phyloP scores from a whole-genome alignment of 2,329 filamentous ascomycete genomes.

The Beauveria rudraprayagi region DNA sequence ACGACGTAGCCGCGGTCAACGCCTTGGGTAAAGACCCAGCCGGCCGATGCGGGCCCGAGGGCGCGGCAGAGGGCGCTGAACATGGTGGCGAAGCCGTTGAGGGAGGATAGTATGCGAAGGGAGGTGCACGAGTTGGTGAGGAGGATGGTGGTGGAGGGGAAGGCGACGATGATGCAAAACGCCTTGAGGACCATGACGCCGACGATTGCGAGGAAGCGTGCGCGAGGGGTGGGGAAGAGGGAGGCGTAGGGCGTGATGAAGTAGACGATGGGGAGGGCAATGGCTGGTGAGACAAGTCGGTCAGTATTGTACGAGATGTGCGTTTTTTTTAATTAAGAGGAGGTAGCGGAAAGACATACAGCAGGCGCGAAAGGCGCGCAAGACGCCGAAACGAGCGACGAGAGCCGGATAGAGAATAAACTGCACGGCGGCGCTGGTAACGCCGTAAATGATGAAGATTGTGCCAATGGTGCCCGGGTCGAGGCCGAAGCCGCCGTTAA shows the following conservation, averaged over 20 bases:
- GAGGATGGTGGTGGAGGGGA: constrained; percentile 83
- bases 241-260: constrained; percentile 74
- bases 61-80: constrained; percentile 75
- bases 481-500: constrained; percentile 71
- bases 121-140: constrained; percentile 79
- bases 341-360: constrained; percentile 31
- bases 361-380: constrained; percentile 64
- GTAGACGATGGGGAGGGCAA: constrained; percentile 68
- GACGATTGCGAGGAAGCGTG: constrained; percentile 57
- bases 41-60: constrained; percentile 65
- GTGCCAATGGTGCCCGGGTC: constrained; percentile 69
- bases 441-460: constrained; percentile 76
- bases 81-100: constrained; percentile 86
- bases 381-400: constrained; percentile 63
- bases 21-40: constrained; percentile 67
- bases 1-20: constrained; percentile 69
- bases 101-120: constrained; percentile 67
- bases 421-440: constrained; percentile 72
- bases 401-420: constrained; percentile 77
- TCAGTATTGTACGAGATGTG: no score
- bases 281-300: constrained; percentile 27
- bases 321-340: no score
- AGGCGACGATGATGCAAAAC: constrained; percentile 70
- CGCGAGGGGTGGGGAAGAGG: constrained; percentile 40
- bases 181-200: constrained; percentile 66